These are phyloP conservation scores for Chrysoporthe cubensis DNA, from an alignment of 2,329 filamentous ascomycete species.

Conservation along the genomic window DNA sequence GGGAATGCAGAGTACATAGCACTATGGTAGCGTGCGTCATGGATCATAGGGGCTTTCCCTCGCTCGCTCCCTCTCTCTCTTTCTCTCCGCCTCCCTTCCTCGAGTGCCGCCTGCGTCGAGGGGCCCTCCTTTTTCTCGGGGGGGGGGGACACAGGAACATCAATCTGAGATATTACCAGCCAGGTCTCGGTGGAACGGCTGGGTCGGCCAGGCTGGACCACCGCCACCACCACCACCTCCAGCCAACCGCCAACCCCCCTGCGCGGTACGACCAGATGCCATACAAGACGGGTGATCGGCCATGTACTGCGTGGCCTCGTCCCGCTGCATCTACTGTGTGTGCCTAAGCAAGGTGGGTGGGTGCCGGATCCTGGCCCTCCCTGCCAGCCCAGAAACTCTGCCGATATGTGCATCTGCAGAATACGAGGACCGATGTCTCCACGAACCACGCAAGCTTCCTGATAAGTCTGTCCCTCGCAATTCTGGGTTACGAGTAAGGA, in stretches of 20 bases:
- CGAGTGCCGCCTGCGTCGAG: neutral
- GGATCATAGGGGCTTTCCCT: too few species aligned
- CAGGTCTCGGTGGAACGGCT: neutral
- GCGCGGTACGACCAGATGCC: neutral
- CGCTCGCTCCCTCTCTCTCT: neutral
- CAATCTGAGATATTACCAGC: neutral
- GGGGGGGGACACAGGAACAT: neutral
- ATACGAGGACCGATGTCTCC: constrained; percentile 13
- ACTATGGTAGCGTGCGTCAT: too few species aligned
- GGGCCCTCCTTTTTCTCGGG: neutral
- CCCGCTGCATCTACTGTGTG: too few species aligned
- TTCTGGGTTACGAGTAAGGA: neutral
- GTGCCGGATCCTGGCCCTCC: neutral
- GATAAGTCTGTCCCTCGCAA: constrained; percentile 4
- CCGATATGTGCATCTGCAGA: constrained; percentile 4
- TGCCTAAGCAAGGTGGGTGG: too few species aligned
- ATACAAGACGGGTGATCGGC: neutral
- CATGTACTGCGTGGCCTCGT: neutral
- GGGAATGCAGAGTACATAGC: too few species aligned
- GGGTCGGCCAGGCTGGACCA: neutral
- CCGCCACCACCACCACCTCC: neutral
- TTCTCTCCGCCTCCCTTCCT: neutral
- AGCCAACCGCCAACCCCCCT: too few species aligned
- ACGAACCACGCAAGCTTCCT: constrained; percentile 14
- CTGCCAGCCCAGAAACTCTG: neutral